Evolutionary conservation across 192 early-diverging fungal species (phyloP).

Genomic region (Globomyces pollinis-pini): DNA sequence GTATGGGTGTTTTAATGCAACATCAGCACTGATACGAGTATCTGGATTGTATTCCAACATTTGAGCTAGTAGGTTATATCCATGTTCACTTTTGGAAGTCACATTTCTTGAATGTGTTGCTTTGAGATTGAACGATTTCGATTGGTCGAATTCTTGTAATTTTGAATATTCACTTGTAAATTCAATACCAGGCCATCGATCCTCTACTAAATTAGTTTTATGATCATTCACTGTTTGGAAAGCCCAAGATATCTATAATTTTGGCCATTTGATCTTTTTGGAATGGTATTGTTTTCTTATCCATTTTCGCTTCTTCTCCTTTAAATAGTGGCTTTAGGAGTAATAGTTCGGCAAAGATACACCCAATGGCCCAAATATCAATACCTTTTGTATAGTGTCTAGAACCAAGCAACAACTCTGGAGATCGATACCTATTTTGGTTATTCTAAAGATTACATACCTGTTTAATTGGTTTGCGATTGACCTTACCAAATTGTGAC

Average conservation of each 20-base stretch:
- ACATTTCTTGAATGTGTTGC: too few species aligned
- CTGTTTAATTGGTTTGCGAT: too few species aligned
- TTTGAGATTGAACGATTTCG: constrained; percentile 7
- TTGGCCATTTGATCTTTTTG: constrained; percentile 70
- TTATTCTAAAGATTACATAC: too few species aligned
- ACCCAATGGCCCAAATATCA: constrained; percentile 94
- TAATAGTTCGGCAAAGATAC: constrained; percentile 93
- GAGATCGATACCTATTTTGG: too few species aligned
- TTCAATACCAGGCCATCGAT: constrained; percentile 32
- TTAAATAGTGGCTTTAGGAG: constrained; percentile 89
- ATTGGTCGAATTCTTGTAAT: constrained; percentile 7
- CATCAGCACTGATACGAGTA: constrained; percentile 79
- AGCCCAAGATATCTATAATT: constrained; percentile 85
- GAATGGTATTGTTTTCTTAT: constrained; percentile 46
- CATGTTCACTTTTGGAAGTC: constrained; percentile 46
- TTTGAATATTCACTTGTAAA: constrained; percentile 34
- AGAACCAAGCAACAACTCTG: constrained; percentile 38
- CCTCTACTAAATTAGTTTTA: constrained; percentile 21
- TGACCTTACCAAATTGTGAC: constrained; percentile 53
- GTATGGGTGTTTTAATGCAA: constrained; percentile 82
- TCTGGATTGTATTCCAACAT: constrained; percentile 79
- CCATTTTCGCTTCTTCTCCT: constrained; percentile 78
- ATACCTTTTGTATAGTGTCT: constrained; percentile 39
- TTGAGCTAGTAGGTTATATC: constrained; percentile 66
- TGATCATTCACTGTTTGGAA: constrained; percentile 57